Percentiles rank a stretch among this genome's conserved stretches.
Evolutionary conservation across 345 rosid genomes (phyloP).

Genomic region (Combretum micranthum): DNA sequence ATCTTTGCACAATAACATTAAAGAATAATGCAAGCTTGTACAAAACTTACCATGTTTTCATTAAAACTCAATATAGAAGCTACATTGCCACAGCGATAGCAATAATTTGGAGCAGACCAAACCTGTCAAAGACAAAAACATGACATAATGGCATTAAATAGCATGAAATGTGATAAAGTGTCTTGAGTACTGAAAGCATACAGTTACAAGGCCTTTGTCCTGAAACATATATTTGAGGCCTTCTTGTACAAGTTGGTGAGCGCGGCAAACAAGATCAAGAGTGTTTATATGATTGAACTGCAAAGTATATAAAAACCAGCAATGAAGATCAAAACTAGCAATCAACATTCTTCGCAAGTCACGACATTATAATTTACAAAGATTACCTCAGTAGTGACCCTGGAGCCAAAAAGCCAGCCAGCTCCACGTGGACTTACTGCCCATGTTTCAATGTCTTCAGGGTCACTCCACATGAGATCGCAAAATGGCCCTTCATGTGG

Average conservation of each 20-base stretch:
- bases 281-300: slow-evolving; percentile 94
- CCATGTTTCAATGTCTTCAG: slow-evolving; percentile 99
- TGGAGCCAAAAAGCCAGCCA: slow-evolving; percentile 99
- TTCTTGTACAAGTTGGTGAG: slow-evolving; percentile 99
- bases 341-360: slow-evolving; percentile 12
- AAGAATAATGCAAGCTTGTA: not conserved
- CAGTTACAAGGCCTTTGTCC: slow-evolving; percentile 99
- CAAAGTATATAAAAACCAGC: slow-evolving; percentile 14
- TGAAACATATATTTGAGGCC: slow-evolving; percentile 99
- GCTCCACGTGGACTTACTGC: slow-evolving; percentile 99
- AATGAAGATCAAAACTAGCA: not conserved
- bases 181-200: slow-evolving; percentile 16
- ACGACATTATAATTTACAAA: not conserved
- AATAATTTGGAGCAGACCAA: slow-evolving; percentile 99
- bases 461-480: slow-evolving; percentile 99
- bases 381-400: slow-evolving; percentile 93
- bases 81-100: slow-evolving; percentile 99
- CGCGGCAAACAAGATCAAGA: slow-evolving; percentile 94
- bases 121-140: slow-evolving; percentile 47
- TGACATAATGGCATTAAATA: slow-evolving; percentile 12
- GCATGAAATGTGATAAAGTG: too few relatives aligned
- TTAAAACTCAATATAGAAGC: slow-evolving; percentile 98
- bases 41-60: slow-evolving; percentile 76
- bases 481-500: slow-evolving; percentile 99
- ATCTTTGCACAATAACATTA: not conserved